Evolutionary conservation across 331 rosid species (phyloP), one percentile per base, ranked within the genome.

Genomic region (Malus hybrid): DNA sequence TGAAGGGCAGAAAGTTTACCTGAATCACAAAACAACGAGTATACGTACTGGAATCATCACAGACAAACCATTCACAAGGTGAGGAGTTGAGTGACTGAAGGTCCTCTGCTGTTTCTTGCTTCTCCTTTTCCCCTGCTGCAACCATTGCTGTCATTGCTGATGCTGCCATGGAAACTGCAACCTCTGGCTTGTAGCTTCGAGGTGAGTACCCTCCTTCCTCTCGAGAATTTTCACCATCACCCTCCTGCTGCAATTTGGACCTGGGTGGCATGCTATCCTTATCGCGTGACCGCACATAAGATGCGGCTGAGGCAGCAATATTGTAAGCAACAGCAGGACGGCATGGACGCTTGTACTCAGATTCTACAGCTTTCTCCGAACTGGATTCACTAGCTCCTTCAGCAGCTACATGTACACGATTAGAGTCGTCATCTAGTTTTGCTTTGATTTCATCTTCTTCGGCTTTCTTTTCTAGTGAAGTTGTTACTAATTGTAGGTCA

Each of bases 21-120:
- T 94, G 99, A 88, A 92, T 88, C 30, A 90, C 91, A 60, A 95
- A 95, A 84, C 88, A 92, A 60, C 99, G 88, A 60, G 97, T 92
- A 42, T 80, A 85, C 26, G 90, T 90, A 65, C 84, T 81, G 29
- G 84, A 63, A 81, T 95, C 96, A 77, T 95, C 99, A 76, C 99
- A 95, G 61, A 89, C 77, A 82, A 95, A 95, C 99, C 99, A 95
- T 82, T 95, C 97, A 70, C 99, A 95, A 63, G 99, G 97, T 36
- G 97, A 89, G 28, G 96, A 90, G 39, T 95, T 92, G 55, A 84
- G 89, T 33, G 97, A 94, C 82, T 84, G 97, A 29, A 95, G 97
- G 70, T 79, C 88, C 58, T 85, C 79, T 5, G 99, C 99, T 33
- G 97, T 86, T 80, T 90, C 96, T 70, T 87, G 96, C 33, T 82